Percentiles rank a stretch among this genome's conserved stretches.
Conservation (phyloP, 495 filamentous ascomycete genomes). For the Hypoxylon subgilvum region DNA sequence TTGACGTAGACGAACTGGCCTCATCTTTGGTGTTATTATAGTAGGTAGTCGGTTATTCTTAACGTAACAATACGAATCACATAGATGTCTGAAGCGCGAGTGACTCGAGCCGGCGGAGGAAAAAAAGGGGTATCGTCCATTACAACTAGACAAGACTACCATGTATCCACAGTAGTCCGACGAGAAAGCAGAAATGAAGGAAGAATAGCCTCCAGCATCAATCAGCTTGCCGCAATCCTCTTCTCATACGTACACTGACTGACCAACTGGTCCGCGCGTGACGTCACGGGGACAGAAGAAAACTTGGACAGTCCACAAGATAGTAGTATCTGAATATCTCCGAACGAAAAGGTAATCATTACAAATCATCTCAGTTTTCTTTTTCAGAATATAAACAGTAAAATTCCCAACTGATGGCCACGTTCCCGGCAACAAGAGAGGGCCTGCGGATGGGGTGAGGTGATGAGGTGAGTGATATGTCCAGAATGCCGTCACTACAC, state of each 20-base stretch:
- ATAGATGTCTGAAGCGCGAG: no score
- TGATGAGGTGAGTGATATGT: slow-evolving; percentile 4
- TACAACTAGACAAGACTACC: slow-evolving; percentile 37
- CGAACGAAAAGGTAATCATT: slow-evolving; percentile 35
- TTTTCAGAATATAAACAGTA: not conserved
- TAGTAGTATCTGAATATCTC: no score
- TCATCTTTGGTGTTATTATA: no score
- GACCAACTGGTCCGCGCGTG: no score
- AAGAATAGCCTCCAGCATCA: slow-evolving; percentile 16
- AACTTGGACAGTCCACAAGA: no score
- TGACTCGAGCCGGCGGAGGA: not conserved
- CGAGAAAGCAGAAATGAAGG: slow-evolving; percentile 7
- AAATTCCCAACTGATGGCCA: slow-evolving; percentile 1
- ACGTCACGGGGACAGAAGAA: not conserved
- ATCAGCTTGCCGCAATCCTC: slow-evolving; percentile 6
- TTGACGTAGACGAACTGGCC: no score
- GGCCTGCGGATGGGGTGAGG: not conserved
- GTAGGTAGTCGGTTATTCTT: no score
- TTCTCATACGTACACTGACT: slow-evolving; percentile 19
- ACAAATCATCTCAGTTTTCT: slow-evolving; percentile 26
- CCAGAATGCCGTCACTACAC: slow-evolving; percentile 1
- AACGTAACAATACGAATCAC: no score
- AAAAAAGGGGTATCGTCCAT: slow-evolving; percentile 45
- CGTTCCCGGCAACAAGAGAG: not conserved
- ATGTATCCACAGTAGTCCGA: slow-evolving; percentile 15